These are phyloP conservation scores for Cymbidium sinense DNA, from an alignment of 106 monocot genomes.

Conservation along the genomic window DNA sequence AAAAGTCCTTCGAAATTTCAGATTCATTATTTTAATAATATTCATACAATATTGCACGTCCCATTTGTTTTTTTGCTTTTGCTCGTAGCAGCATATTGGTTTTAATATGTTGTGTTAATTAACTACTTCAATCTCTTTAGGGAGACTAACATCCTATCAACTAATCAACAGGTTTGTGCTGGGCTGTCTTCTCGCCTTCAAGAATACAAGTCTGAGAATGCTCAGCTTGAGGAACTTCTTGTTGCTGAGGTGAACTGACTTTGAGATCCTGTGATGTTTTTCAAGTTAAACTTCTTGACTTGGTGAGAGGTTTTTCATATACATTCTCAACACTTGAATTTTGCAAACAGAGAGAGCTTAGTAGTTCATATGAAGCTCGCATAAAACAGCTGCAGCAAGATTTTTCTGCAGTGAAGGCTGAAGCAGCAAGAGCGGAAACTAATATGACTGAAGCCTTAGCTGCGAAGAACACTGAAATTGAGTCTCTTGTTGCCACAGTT, in stretches of 20 bases:
- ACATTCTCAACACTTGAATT: conserved; percentile 6
- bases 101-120: background rate
- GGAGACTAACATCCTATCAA: background rate
- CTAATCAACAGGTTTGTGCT: conserved; percentile 74
- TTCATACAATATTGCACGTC: background rate
- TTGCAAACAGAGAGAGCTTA: conserved; percentile 62
- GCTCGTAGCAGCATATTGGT: background rate
- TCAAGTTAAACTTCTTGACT: background rate
- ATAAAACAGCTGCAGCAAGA: conserved; percentile 89
- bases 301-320: background rate
- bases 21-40: background rate
- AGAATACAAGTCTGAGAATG: conserved; percentile 94
- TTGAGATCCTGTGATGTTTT: conserved; percentile 6
- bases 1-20: too few species aligned
- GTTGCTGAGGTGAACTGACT: conserved; percentile 67
- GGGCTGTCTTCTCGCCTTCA: conserved; percentile 97
- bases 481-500: conserved; percentile 59
- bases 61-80: background rate
- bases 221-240: conserved; percentile 94
- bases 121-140: background rate
- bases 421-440: conserved; percentile 61
- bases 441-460: conserved; percentile 73
- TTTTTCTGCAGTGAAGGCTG: conserved; percentile 52
- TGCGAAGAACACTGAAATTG: conserved; percentile 90
- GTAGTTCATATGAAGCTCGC: conserved; percentile 64